Evolutionary conservation across 352 stramenopile species (phyloP).

Genomic region (Phytophthora megakarya): DNA sequence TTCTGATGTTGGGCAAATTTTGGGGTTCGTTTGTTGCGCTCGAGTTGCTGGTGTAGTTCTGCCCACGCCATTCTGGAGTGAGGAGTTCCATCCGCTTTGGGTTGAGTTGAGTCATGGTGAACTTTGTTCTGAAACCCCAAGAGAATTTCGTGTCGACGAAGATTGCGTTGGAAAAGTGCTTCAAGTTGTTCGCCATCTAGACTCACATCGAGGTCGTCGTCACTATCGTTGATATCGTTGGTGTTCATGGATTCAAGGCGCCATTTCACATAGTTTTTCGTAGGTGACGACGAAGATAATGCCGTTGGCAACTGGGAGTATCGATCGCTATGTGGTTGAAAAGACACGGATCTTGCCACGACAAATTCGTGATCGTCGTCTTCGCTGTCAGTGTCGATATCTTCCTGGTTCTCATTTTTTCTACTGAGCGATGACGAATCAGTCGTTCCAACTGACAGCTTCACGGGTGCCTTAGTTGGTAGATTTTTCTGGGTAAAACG

Average conservation of each 20-base stretch:
- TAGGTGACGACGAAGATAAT: constrained; percentile 4
- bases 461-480: background rate
- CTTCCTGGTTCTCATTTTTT: background rate
- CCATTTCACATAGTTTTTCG: constrained; percentile 13
- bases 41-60: constrained; percentile 46
- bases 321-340: constrained; percentile 26
- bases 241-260: constrained; percentile 24
- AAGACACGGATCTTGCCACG: constrained; percentile 14
- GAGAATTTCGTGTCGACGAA: constrained; percentile 67
- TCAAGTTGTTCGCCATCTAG: constrained; percentile 54
- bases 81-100: background rate
- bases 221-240: constrained; percentile 22
- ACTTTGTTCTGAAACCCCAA: constrained; percentile 44
- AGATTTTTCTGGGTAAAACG: background rate
- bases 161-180: constrained; percentile 64
- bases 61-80: constrained; percentile 38
- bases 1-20: background rate
- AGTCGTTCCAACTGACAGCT: background rate
- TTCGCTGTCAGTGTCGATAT: constrained; percentile 18
- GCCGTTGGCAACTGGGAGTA: constrained; percentile 24
- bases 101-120: constrained; percentile 15
- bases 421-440: background rate
- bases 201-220: constrained; percentile 42
- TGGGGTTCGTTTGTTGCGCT: constrained; percentile 25
- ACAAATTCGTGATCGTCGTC: constrained; percentile 50